Evolutionary conservation across 1,139 yeast genomes (phyloP).

Genomic region (Yamadazyma membranifaciens): DNA sequence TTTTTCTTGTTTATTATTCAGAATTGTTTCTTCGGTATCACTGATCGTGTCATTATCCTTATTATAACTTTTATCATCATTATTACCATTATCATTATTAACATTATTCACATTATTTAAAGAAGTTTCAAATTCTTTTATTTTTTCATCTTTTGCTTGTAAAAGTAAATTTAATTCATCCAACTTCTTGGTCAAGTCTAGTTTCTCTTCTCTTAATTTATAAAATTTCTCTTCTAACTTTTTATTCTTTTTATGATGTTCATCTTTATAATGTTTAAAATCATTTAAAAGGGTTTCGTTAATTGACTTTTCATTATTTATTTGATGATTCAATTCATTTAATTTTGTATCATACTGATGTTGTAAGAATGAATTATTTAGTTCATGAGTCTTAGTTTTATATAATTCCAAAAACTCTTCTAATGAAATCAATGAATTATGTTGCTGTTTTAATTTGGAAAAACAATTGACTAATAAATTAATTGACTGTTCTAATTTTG

Average conservation of each 20-base stretch:
- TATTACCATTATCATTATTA: too few relatives aligned
- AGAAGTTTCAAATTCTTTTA: slow-evolving; percentile 2
- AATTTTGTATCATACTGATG: slow-evolving; percentile 22
- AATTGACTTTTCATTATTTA: slow-evolving; percentile 19
- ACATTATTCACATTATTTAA: too few relatives aligned
- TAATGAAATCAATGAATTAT: slow-evolving; percentile 29
- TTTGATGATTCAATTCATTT: slow-evolving; percentile 19
- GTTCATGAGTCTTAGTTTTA: slow-evolving; percentile 24
- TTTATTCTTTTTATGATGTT: slow-evolving; percentile 18
- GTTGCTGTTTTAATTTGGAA: slow-evolving; percentile 38
- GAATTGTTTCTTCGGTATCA: not conserved
- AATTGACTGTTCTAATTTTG: slow-evolving; percentile 45
- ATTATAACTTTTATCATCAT: too few relatives aligned
- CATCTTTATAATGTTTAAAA: slow-evolving; percentile 19
- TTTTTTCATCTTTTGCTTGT: slow-evolving; percentile 4
- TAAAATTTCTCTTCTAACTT: slow-evolving; percentile 19
- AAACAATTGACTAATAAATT: slow-evolving; percentile 28
- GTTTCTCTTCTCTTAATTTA: slow-evolving; percentile 19
- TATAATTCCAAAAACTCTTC: slow-evolving; percentile 32
- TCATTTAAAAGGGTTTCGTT: slow-evolving; percentile 22
- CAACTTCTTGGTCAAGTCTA: slow-evolving; percentile 13
- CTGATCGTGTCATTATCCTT: too few relatives aligned
- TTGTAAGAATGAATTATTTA: slow-evolving; percentile 28
- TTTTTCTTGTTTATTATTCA: not conserved
- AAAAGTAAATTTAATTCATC: slow-evolving; percentile 5